These are phyloP conservation scores for Paecilomyces variotii DNA, from an alignment of 2,329 filamentous ascomycete genomes.

Conservation along the genomic window DNA sequence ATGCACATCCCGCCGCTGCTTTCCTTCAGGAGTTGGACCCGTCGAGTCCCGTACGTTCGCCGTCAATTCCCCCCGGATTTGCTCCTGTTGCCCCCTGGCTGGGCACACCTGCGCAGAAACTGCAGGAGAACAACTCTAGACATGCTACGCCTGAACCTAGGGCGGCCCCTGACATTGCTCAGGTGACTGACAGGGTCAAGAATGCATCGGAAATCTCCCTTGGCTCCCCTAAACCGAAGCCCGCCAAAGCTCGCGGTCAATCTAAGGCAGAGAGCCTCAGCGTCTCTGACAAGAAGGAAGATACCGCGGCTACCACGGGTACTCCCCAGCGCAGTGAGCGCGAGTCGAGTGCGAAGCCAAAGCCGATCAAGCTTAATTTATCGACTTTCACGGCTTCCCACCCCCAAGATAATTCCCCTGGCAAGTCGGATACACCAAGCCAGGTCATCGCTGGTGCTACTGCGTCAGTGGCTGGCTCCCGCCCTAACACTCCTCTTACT, in stretches of 20 bases:
- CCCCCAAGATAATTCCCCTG: constrained; percentile 9
- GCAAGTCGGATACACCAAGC: constrained; percentile 16
- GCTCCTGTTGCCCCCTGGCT: constrained; percentile 16
- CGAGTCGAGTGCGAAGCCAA: constrained; percentile 14
- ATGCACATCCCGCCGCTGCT: constrained; percentile 29
- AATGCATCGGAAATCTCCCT: constrained; percentile 32
- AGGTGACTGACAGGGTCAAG: constrained; percentile 16
- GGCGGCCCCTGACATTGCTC: constrained; percentile 12
- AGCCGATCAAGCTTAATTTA: constrained; percentile 27
- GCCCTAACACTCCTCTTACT: constrained; percentile 42
- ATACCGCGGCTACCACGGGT: constrained; percentile 5
- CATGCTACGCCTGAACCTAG: constrained; percentile 20
- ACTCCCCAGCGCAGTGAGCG: constrained; percentile 5
- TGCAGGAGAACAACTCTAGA: constrained; percentile 15
- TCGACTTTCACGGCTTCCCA: constrained; percentile 14
- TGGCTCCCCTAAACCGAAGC: constrained; percentile 33
- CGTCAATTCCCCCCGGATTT: constrained; percentile 14
- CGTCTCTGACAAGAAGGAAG: constrained; percentile 11
- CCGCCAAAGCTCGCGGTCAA: constrained; percentile 20
- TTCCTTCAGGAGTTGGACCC: constrained; percentile 24
- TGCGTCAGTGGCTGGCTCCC: constrained; percentile 31
- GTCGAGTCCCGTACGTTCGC: constrained; percentile 22
- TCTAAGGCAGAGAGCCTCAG: constrained; percentile 13
- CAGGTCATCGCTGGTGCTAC: constrained; percentile 17
- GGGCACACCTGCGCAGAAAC: constrained; percentile 21